Evolutionary conservation across 345 rosid genomes (phyloP).

Genomic region (Ailanthus altissimus): DNA sequence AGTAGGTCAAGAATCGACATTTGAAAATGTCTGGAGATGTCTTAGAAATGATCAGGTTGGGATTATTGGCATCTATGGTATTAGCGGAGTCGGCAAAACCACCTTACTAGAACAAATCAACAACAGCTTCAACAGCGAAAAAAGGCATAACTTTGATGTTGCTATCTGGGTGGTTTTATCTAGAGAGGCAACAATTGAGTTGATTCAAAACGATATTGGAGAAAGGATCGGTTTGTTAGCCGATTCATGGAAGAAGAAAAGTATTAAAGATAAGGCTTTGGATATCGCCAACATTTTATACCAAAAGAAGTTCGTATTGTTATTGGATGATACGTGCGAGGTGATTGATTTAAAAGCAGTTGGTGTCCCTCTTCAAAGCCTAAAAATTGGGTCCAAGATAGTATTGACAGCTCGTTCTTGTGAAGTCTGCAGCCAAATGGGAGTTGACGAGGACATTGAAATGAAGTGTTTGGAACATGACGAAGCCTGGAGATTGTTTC

Average conservation of each 20-base stretch:
- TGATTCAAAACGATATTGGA: background rate
- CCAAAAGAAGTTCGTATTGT: slow-evolving; percentile 17
- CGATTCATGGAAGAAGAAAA: background rate
- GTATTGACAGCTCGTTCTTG: too few species aligned
- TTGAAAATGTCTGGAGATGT: background rate
- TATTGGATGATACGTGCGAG: too few species aligned
- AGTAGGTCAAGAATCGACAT: background rate
- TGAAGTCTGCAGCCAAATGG: too few species aligned
- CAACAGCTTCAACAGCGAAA: background rate
- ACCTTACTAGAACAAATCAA: background rate
- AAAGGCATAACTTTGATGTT: background rate
- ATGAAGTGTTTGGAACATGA: too few species aligned
- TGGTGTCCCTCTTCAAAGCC: too few species aligned
- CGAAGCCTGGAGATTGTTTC: too few species aligned
- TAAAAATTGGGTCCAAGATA: too few species aligned
- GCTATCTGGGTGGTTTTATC: slow-evolving; percentile 23
- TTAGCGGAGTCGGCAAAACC: background rate
- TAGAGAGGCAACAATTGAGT: background rate
- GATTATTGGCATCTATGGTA: slow-evolving; percentile 8
- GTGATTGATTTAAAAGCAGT: too few species aligned
- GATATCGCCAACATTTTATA: background rate
- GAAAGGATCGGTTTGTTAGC: background rate
- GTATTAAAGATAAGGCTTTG: background rate
- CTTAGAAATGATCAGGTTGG: background rate
- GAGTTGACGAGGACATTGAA: too few species aligned